phyloP scores from a whole-genome alignment of 495 filamentous ascomycete genomes.

The Penicillium fimorum region DNA sequence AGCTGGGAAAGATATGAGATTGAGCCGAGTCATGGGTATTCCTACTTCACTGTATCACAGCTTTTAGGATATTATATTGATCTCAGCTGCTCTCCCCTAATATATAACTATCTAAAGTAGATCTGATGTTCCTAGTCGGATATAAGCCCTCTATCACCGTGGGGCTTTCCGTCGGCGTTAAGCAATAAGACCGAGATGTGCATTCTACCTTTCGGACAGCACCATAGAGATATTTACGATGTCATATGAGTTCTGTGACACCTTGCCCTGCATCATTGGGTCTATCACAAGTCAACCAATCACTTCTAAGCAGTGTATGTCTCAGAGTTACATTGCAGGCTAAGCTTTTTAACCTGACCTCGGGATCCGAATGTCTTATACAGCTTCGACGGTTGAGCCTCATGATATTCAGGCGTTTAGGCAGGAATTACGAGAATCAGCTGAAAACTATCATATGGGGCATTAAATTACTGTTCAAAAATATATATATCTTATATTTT shows the following conservation, averaged over 20 bases:
- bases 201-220: background rate
- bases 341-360: slow-evolving; percentile 3
- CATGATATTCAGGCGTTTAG: background rate
- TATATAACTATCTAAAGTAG: background rate
- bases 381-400: background rate
- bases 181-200: background rate
- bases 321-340: background rate
- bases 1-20: background rate
- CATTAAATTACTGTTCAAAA: background rate
- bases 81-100: background rate
- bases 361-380: background rate
- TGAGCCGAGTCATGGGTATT: background rate
- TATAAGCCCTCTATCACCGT: background rate
- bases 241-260: background rate
- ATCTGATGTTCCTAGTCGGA: background rate
- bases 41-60: background rate
- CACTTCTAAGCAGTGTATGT: background rate
- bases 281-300: background rate
- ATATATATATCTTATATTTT: background rate
- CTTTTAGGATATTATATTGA: background rate
- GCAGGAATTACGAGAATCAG: background rate
- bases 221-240: background rate
- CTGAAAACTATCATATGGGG: background rate
- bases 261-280: background rate
- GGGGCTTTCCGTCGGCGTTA: background rate